Conservation (phyloP, 2,329 filamentous ascomycete genomes). For the Dactylellina parvicollis region DNA sequence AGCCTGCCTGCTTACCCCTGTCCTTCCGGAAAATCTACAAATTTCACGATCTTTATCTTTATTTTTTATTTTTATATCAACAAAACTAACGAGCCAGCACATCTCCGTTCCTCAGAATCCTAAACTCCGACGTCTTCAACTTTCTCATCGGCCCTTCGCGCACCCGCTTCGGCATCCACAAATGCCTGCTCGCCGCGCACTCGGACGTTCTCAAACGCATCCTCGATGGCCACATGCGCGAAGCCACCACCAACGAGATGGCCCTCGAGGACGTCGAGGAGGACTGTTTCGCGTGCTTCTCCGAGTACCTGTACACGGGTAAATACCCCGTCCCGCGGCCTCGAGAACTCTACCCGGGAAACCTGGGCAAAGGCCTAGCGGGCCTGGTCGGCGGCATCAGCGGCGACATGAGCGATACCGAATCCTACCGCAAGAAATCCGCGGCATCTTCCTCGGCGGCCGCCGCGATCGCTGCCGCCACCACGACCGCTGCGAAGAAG, state of each 20-base stretch:
- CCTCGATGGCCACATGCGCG: slow-evolving; percentile 64
- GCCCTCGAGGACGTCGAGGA: slow-evolving; percentile 65
- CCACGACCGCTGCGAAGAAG: slow-evolving; percentile 37
- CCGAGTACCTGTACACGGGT: slow-evolving; percentile 66
- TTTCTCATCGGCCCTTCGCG: slow-evolving; percentile 64
- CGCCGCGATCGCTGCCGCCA: slow-evolving; percentile 17
- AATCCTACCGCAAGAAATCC: slow-evolving; percentile 44
- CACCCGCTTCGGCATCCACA: slow-evolving; percentile 64
- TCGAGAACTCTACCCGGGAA: slow-evolving; percentile 39
- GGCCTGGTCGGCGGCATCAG: slow-evolving; percentile 21
- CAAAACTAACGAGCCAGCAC: slow-evolving; percentile 16
- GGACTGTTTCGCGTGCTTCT: slow-evolving; percentile 65
- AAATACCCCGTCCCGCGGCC: slow-evolving; percentile 62
- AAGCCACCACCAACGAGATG: slow-evolving; percentile 63
- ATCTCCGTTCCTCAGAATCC: slow-evolving; percentile 59
- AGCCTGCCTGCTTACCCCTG: not conserved
- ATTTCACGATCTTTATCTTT: not conserved
- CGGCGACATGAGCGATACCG: slow-evolving; percentile 51
- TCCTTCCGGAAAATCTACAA: not conserved
- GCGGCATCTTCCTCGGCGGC: not conserved
- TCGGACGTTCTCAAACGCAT: slow-evolving; percentile 63
- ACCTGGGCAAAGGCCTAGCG: slow-evolving; percentile 32
- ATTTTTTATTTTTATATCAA: not conserved
- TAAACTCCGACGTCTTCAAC: slow-evolving; percentile 63
- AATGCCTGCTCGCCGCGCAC: slow-evolving; percentile 63